Conservation (phyloP, 345 rosid genomes). For the Mallotus nudiflorus region DNA sequence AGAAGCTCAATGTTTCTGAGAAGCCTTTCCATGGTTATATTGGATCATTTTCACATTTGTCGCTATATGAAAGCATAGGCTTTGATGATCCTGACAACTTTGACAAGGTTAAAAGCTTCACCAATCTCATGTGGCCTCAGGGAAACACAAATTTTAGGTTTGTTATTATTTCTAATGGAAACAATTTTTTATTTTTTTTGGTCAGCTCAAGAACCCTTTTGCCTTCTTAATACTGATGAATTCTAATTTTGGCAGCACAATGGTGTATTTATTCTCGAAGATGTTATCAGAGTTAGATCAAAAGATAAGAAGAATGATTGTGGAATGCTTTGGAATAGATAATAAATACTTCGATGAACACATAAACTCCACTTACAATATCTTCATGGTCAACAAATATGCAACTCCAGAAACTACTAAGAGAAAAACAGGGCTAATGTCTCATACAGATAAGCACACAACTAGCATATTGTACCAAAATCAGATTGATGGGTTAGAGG, state of each 20-base stretch:
- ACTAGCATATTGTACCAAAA: constrained; percentile 57
- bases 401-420: constrained; percentile 20
- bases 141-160: constrained; percentile 40
- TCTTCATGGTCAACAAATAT: constrained; percentile 51
- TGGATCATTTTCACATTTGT: constrained; percentile 17
- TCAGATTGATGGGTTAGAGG: constrained; percentile 53
- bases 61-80: constrained; percentile 40
- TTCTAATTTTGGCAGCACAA: constrained; percentile 24
- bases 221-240: neutral
- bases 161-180: neutral
- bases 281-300: constrained; percentile 42
- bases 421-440: constrained; percentile 27
- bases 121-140: constrained; percentile 37
- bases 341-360: constrained; percentile 38
- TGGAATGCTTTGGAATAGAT: constrained; percentile 51
- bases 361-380: constrained; percentile 33
- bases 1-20: constrained; percentile 23
- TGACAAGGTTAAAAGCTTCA: constrained; percentile 15
- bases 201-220: no score
- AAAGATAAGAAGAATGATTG: constrained; percentile 49
- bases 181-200: no score
- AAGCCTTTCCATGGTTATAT: constrained; percentile 41
- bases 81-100: constrained; percentile 23
- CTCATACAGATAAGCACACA: constrained; percentile 61
- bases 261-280: constrained; percentile 27